A percentile compares a stretch with the other conserved stretches of the same genome.
These are phyloP conservation scores for Globisporangium viniferum DNA, from an alignment of 352 stramenopile genomes.

Conservation along the genomic window DNA sequence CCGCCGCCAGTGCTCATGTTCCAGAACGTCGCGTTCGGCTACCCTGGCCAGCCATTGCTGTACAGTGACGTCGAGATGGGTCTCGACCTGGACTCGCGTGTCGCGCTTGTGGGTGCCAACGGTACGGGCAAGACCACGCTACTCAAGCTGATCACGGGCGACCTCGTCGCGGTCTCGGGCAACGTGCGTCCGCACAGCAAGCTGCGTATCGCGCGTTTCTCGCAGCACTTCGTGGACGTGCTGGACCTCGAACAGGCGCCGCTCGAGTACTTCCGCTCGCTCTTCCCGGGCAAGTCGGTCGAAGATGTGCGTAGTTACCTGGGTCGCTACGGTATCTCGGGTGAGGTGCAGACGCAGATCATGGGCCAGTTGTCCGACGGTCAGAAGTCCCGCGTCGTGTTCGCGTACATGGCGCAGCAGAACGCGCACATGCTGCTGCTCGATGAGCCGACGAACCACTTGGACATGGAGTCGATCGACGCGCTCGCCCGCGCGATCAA, in stretches of 20 bases:
- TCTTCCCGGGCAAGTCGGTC: constrained; percentile 92
- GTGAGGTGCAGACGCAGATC: constrained; percentile 95
- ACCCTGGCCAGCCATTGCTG: constrained; percentile 88
- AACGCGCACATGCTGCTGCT: constrained; percentile 96
- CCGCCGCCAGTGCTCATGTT: constrained; percentile 96
- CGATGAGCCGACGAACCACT: constrained; percentile 89
- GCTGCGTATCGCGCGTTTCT: constrained; percentile 96
- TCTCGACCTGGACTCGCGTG: constrained; percentile 95
- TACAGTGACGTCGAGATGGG: constrained; percentile 95
- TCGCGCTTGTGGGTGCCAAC: constrained; percentile 97
- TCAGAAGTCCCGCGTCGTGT: constrained; percentile 97
- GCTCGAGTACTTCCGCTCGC: constrained; percentile 95
- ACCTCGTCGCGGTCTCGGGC: constrained; percentile 91
- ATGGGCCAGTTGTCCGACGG: constrained; percentile 96
- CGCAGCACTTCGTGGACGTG: constrained; percentile 98
- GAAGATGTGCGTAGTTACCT: constrained; percentile 96
- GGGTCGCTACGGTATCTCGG: constrained; percentile 95
- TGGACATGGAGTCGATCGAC: constrained; percentile 97
- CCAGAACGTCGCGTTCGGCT: constrained; percentile 96
- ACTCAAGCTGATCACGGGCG: constrained; percentile 97
- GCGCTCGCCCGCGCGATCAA: constrained; percentile 97
- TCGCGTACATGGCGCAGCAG: constrained; percentile 96
- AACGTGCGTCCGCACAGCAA: constrained; percentile 96
- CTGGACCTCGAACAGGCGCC: constrained; percentile 94
- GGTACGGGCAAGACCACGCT: constrained; percentile 97